Conservation (phyloP, 169 alveolate species). For the Cytauxzoon felis region DNA sequence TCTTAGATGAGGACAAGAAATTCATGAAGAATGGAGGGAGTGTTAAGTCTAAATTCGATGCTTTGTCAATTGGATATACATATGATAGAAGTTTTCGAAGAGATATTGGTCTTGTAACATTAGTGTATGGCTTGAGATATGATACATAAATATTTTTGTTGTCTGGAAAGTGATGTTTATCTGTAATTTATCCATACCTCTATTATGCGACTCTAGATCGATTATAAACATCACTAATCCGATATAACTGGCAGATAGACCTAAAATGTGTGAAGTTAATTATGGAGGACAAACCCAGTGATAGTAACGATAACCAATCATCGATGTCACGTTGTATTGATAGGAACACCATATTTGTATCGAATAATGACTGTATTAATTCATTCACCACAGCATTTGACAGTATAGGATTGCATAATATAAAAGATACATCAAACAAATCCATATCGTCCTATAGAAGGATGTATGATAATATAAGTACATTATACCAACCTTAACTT, state of each 20-base stretch:
- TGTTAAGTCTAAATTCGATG: not conserved
- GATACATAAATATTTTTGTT: not conserved
- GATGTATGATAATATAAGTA: not conserved
- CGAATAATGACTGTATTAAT: constrained; percentile 2
- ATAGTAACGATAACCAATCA: constrained; percentile 42
- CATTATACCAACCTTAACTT: constrained; percentile 29
- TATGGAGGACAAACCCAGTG: constrained; percentile 22
- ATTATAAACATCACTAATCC: constrained; percentile 37
- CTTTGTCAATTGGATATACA: constrained; percentile 49
- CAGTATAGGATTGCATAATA: constrained; percentile 45
- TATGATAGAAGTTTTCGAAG: constrained; percentile 37
- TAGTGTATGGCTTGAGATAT: constrained; percentile 23
- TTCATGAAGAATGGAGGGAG: constrained; percentile 28
- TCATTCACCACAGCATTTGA: constrained; percentile 14
- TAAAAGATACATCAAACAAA: constrained; percentile 46
- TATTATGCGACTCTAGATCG: constrained; percentile 19
- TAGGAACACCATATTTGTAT: constrained; percentile 19
- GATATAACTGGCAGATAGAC: constrained; percentile 37
- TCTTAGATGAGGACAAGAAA: not conserved
- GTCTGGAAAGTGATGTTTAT: not conserved
- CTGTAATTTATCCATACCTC: not conserved
- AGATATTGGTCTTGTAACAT: constrained; percentile 44
- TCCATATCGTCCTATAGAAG: constrained; percentile 44
- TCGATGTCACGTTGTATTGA: constrained; percentile 10
- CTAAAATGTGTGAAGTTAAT: not conserved